These are phyloP conservation scores for Westerdykella sp. DNA, from an alignment of 2,329 filamentous ascomycete genomes.

Conservation along the genomic window DNA sequence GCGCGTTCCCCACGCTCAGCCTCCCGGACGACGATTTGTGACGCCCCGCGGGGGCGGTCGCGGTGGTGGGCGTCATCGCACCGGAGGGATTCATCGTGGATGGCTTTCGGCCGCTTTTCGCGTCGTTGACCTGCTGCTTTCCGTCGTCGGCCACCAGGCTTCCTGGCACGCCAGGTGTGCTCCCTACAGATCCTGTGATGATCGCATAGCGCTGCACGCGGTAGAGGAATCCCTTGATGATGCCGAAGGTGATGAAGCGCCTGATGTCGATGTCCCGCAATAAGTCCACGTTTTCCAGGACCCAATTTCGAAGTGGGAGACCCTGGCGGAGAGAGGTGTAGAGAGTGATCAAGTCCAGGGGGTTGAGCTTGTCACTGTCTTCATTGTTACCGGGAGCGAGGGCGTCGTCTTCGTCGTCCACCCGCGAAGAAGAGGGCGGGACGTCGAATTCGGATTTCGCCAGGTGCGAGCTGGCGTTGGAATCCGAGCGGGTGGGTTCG, in stretches of 20 bases:
- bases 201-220: conserved; percentile 88
- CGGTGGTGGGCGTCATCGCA: too few relatives aligned
- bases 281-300: conserved; percentile 65
- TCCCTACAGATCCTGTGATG: conserved; percentile 27
- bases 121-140: too few relatives aligned
- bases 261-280: conserved; percentile 78
- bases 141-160: neutral
- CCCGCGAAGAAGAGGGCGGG: neutral
- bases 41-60: too few relatives aligned
- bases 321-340: conserved; percentile 82
- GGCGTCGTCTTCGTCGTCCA: neutral
- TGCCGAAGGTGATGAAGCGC: conserved; percentile 87
- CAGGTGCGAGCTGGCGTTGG: neutral
- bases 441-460: conserved; percentile 8
- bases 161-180: neutral
- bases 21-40: too few relatives aligned
- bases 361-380: conserved; percentile 15
- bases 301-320: conserved; percentile 80
- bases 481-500: neutral
- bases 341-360: conserved; percentile 61
- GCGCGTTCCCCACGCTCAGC: too few relatives aligned
- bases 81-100: too few relatives aligned
- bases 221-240: conserved; percentile 92
- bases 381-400: conserved; percentile 2
- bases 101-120: too few relatives aligned